Conservation (phyloP, 169 alveolate genomes). For the Perkinsus chesapeaki region DNA sequence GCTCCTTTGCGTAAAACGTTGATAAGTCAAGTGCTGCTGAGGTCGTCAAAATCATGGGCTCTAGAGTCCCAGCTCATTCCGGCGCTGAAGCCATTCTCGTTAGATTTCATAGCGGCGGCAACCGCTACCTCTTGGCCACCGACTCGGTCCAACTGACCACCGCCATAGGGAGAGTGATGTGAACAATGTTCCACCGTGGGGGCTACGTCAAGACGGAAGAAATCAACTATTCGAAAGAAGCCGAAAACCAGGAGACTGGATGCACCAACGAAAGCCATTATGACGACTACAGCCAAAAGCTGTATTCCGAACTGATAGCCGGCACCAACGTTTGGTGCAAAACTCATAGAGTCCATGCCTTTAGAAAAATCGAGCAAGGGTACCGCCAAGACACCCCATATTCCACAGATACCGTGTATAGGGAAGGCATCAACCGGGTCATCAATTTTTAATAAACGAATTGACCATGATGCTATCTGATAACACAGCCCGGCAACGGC, state of each 20-base stretch:
- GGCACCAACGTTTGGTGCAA: not conserved
- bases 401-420: conserved; percentile 29
- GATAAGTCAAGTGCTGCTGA: not conserved
- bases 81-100: not conserved
- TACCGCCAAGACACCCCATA: conserved; percentile 26
- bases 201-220: not conserved
- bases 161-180: not conserved
- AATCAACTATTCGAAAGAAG: not conserved
- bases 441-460: conserved; percentile 16
- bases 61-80: not conserved
- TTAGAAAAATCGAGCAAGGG: conserved; percentile 14
- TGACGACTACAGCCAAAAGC: not conserved
- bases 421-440: conserved; percentile 32
- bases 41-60: not conserved
- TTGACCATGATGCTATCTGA: not conserved
- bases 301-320: not conserved
- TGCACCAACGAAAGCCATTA: not conserved
- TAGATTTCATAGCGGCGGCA: too few relatives aligned
- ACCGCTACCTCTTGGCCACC: not conserved
- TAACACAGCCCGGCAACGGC: not conserved
- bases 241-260: not conserved
- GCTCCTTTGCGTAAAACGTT: too few relatives aligned
- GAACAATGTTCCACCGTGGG: not conserved
- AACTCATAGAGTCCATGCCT: conserved; percentile 8
- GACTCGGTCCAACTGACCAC: not conserved